These are phyloP conservation scores for Pleurotus sapidus DNA, from an alignment of 768 basidiomycete species.

Conservation along the genomic window DNA sequence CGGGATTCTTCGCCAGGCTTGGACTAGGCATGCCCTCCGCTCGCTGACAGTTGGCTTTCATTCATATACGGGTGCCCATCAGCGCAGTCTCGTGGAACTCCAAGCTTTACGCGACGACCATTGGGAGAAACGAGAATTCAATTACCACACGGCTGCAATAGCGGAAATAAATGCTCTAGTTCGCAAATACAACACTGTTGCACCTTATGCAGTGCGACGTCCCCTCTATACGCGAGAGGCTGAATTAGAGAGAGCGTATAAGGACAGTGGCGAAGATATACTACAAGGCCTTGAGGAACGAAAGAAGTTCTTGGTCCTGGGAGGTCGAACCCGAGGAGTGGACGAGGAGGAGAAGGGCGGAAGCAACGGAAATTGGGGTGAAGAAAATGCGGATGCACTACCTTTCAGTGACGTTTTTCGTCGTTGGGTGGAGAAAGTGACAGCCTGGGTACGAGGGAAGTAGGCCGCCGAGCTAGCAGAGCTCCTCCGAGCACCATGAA, in stretches of 20 bases:
- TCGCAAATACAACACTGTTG: slow-evolving; percentile 76
- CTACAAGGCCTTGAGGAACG: slow-evolving; percentile 32
- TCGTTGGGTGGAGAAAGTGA: slow-evolving; percentile 7
- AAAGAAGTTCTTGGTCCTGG: slow-evolving; percentile 10
- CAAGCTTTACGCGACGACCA: slow-evolving; percentile 53
- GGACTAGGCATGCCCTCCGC: slow-evolving; percentile 75
- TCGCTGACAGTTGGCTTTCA: slow-evolving; percentile 35
- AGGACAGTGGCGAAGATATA: slow-evolving; percentile 52
- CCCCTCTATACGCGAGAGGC: slow-evolving; percentile 50
- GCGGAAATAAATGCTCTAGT: slow-evolving; percentile 73
- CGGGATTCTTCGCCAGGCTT: slow-evolving; percentile 59
- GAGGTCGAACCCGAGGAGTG: not conserved
- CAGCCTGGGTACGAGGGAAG: not conserved
- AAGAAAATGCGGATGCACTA: not conserved
- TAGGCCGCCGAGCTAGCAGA: not conserved
- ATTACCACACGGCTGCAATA: slow-evolving; percentile 68
- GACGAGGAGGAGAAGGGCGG: not conserved
- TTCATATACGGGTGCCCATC: not conserved
- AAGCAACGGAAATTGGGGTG: not conserved
- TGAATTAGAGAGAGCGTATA: slow-evolving; percentile 58
- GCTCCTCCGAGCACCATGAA: slow-evolving; percentile 9
- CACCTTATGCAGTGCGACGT: slow-evolving; percentile 75
- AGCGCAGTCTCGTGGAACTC: slow-evolving; percentile 25
- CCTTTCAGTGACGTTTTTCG: slow-evolving; percentile 1
- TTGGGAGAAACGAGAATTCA: slow-evolving; percentile 67